Evolutionary conservation across 129 eudicot species (phyloP).

Genomic region (Lactuca sativa): DNA sequence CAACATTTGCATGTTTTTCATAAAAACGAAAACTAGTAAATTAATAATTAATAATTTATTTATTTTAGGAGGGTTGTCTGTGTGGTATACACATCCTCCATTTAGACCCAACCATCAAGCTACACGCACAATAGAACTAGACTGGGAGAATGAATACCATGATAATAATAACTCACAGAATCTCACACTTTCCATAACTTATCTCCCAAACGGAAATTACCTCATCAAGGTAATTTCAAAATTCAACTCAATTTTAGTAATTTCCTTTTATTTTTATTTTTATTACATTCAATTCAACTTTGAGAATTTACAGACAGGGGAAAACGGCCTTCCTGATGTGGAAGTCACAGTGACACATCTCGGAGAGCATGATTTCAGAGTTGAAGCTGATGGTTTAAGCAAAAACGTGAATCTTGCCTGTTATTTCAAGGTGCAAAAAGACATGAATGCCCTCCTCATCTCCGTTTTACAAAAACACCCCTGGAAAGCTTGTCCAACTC

Average conservation of each 20-base stretch:
- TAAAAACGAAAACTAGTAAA: background rate
- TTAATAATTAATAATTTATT: constrained; percentile 13
- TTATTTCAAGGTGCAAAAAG: constrained; percentile 60
- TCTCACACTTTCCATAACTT: constrained; percentile 46
- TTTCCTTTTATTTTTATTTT: too few relatives aligned
- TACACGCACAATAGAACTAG: constrained; percentile 55
- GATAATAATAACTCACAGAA: constrained; percentile 43
- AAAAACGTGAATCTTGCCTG: constrained; percentile 57
- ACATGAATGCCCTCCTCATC: background rate
- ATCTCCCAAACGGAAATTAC: constrained; percentile 74
- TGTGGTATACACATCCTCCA: constrained; percentile 84
- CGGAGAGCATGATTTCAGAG: constrained; percentile 68
- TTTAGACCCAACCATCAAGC: constrained; percentile 78
- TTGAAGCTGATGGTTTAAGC: constrained; percentile 77
- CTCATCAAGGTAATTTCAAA: constrained; percentile 61
- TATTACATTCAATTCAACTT: background rate
- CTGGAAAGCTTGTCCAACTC: too few relatives aligned
- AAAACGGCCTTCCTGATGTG: constrained; percentile 39
- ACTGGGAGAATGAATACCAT: constrained; percentile 70
- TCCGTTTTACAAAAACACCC: background rate
- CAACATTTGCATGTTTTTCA: constrained; percentile 5
- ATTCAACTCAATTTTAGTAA: background rate
- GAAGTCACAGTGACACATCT: constrained; percentile 62
- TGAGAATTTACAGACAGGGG: constrained; percentile 44
- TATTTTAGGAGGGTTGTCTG: constrained; percentile 55